phyloP scores from a whole-genome alignment of 306 rosid species.

The Prosopis cineraria region DNA sequence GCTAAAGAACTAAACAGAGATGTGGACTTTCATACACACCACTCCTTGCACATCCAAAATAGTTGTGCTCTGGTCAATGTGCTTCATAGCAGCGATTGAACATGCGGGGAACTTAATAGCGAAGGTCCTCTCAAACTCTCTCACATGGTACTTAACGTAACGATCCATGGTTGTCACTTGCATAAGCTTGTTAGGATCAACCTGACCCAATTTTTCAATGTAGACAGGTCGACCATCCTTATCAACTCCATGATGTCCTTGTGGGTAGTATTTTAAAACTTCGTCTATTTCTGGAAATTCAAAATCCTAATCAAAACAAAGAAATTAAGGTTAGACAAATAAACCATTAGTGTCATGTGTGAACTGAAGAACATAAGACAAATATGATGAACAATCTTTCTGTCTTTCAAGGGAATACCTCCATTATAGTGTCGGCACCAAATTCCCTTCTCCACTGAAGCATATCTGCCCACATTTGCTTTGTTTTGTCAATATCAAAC shows the following conservation, averaged over 20 bases:
- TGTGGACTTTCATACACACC: conserved; percentile 46
- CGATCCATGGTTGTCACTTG: conserved; percentile 91
- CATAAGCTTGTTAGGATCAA: conserved; percentile 76
- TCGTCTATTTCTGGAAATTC: conserved; percentile 79
- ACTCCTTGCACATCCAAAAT: conserved; percentile 99
- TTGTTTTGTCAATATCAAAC: conserved; percentile 86
- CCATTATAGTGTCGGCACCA: conserved; percentile 89
- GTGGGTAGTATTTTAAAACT: conserved; percentile 86
- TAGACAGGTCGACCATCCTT: conserved; percentile 89
- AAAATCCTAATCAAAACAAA: conserved; percentile 58
- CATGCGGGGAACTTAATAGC: conserved; percentile 85
- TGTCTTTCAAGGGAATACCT: conserved; percentile 51
- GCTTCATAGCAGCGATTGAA: conserved; percentile 84
- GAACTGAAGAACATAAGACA: conserved; percentile 8
- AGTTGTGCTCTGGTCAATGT: conserved; percentile 94
- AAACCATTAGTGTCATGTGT: background rate
- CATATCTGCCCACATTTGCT: conserved; percentile 99
- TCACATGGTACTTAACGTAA: conserved; percentile 82
- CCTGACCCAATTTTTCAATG: conserved; percentile 86
- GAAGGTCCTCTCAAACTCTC: conserved; percentile 90
- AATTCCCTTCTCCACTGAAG: conserved; percentile 91
- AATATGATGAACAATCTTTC: background rate
- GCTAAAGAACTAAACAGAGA: background rate
- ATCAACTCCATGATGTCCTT: conserved; percentile 95
- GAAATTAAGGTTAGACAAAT: conserved; percentile 35